phyloP scores from a whole-genome alignment of 2,329 filamentous ascomycete species.

The Colletotrichum sp. region DNA sequence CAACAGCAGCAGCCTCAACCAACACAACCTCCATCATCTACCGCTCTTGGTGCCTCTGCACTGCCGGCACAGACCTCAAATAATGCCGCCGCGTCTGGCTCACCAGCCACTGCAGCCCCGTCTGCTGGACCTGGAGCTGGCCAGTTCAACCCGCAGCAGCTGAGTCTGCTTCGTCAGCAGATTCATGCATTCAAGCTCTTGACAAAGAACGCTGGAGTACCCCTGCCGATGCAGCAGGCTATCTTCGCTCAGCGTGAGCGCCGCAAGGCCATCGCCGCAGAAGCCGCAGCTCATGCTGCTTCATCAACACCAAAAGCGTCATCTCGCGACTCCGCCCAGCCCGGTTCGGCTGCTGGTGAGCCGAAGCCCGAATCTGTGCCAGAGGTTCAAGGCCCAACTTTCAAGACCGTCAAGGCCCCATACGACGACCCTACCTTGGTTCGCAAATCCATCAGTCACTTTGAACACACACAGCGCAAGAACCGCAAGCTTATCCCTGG shows the following conservation, averaged over 20 bases:
- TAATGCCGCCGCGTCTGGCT: slow-evolving; percentile 33
- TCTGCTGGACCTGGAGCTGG: slow-evolving; percentile 16
- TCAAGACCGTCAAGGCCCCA: slow-evolving; percentile 78
- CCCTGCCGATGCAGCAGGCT: slow-evolving; percentile 78
- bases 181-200: slow-evolving; percentile 92
- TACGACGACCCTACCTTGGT: slow-evolving; percentile 60
- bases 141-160: slow-evolving; percentile 80
- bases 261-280: slow-evolving; percentile 60
- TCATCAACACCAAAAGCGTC: slow-evolving; percentile 29
- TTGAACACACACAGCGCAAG: slow-evolving; percentile 76
- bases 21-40: slow-evolving; percentile 37
- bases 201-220: slow-evolving; percentile 85
- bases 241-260: slow-evolving; percentile 79
- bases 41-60: slow-evolving; percentile 42
- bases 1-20: slow-evolving; percentile 36
- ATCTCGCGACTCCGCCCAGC: slow-evolving; percentile 28
- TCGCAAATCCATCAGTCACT: slow-evolving; percentile 72
- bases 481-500: slow-evolving; percentile 84
- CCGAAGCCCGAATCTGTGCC: slow-evolving; percentile 37
- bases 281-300: slow-evolving; percentile 49
- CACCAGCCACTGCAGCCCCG: slow-evolving; percentile 35
- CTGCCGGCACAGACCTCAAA: slow-evolving; percentile 31
- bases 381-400: slow-evolving; percentile 51
- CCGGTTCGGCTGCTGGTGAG: slow-evolving; percentile 39
- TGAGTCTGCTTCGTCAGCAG: slow-evolving; percentile 80